Evolutionary conservation across 306 rosid genomes (phyloP).

Genomic region (Inga laurina): DNA sequence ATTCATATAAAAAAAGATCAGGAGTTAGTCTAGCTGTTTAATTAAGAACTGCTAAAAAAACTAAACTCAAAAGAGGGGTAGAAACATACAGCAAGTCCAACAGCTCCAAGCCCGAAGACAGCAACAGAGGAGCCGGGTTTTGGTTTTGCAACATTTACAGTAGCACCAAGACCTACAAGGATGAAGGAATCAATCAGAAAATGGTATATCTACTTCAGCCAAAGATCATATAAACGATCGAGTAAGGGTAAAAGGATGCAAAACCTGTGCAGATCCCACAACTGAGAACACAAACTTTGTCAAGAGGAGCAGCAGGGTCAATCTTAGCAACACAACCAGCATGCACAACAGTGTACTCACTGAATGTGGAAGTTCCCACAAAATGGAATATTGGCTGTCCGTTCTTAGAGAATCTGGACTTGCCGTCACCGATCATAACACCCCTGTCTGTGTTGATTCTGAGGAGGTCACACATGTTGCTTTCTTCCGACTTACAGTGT

Average conservation of each 20-base stretch:
- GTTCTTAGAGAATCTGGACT: constrained; percentile 53
- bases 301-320: constrained; percentile 67
- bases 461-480: constrained; percentile 71
- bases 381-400: constrained; percentile 65
- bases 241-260: background rate
- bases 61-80: background rate
- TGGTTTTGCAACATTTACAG: constrained; percentile 70
- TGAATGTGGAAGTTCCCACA: constrained; percentile 69
- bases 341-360: constrained; percentile 65
- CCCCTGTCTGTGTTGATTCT: constrained; percentile 66
- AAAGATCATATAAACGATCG: background rate
- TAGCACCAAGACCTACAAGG: constrained; percentile 59
- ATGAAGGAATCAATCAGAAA: background rate
- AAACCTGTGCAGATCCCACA: constrained; percentile 70
- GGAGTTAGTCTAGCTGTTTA: background rate
- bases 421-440: constrained; percentile 51
- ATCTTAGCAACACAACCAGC: constrained; percentile 60
- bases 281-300: constrained; percentile 70
- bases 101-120: constrained; percentile 65
- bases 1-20: background rate
- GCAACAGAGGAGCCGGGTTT: constrained; percentile 59
- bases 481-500: constrained; percentile 65
- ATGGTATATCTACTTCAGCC: background rate
- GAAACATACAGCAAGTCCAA: constrained; percentile 64
- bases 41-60: background rate